A percentile compares a stretch with the other conserved stretches of the same genome.
Evolutionary conservation across 2,329 filamentous ascomycete species (phyloP).

Genomic region (Chaetomium strumarium): DNA sequence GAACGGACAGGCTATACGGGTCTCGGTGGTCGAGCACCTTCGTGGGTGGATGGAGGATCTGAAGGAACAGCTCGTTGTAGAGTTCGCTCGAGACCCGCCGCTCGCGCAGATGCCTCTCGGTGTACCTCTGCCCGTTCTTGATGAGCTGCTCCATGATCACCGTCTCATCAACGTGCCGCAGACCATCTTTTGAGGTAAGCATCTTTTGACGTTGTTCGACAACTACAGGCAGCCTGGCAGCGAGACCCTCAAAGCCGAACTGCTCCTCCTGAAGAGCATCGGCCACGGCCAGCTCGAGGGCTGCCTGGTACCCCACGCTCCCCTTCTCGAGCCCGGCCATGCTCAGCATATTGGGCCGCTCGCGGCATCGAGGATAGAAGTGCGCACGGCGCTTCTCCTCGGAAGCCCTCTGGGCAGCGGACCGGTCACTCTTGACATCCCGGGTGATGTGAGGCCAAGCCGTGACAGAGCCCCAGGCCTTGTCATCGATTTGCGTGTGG

Average conservation of each 20-base stretch:
- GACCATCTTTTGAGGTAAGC: slow-evolving; percentile 45
- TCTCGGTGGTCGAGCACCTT: slow-evolving; percentile 52
- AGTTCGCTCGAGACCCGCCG: slow-evolving; percentile 48
- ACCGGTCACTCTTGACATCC: slow-evolving; percentile 41
- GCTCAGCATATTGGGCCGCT: slow-evolving; percentile 66
- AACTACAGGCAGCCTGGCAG: slow-evolving; percentile 48
- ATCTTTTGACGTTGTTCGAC: slow-evolving; percentile 54
- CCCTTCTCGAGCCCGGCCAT: slow-evolving; percentile 67
- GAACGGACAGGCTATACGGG: slow-evolving; percentile 59
- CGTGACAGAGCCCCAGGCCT: slow-evolving; percentile 57
- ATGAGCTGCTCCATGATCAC: slow-evolving; percentile 54
- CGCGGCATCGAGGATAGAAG: slow-evolving; percentile 53
- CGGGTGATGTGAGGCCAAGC: slow-evolving; percentile 57
- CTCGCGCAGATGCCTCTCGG: slow-evolving; percentile 46
- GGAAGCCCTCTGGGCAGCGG: slow-evolving; percentile 37
- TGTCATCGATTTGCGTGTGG: slow-evolving; percentile 56
- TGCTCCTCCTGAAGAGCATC: slow-evolving; percentile 60
- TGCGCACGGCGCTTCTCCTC: slow-evolving; percentile 46
- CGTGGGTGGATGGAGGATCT: slow-evolving; percentile 52
- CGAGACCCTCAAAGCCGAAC: slow-evolving; percentile 52
- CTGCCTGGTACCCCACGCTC: slow-evolving; percentile 63
- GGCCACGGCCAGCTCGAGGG: slow-evolving; percentile 58
- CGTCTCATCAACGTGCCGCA: slow-evolving; percentile 52
- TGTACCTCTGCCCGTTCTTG: slow-evolving; percentile 50
- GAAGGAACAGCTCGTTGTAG: slow-evolving; percentile 57